These are phyloP conservation scores for Bryopsis sp. DNA, from an alignment of 139 green algal genomes.

Conservation along the genomic window DNA sequence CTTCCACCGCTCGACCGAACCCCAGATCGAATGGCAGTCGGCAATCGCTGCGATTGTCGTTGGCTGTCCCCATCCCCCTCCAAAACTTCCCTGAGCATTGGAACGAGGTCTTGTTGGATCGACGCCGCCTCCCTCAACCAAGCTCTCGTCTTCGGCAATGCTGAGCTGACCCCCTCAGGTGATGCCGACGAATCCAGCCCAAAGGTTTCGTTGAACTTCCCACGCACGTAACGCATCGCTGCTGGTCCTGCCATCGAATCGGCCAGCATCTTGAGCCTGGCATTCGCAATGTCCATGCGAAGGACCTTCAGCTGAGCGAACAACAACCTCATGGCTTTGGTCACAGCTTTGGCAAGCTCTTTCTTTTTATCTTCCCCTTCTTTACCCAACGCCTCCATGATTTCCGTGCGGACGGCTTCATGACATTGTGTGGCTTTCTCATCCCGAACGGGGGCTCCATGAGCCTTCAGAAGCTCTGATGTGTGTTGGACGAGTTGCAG, in stretches of 20 bases:
- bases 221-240: slow-evolving; percentile 35
- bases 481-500: not conserved
- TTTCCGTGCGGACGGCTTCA: not conserved
- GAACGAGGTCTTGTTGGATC: no score
- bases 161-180: no score
- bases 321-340: slow-evolving; percentile 46
- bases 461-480: not conserved
- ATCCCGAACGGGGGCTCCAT: not conserved
- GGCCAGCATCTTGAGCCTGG: slow-evolving; percentile 37
- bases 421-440: not conserved
- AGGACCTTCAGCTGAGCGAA: slow-evolving; percentile 61
- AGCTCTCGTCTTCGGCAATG: no score
- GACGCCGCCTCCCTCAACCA: no score
- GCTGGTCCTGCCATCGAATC: slow-evolving; percentile 22
- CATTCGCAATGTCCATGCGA: slow-evolving; percentile 71
- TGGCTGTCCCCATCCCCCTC: no score
- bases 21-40: no score
- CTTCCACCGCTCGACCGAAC: no score
- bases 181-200: no score
- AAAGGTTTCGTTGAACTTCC: slow-evolving; percentile 40
- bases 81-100: no score
- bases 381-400: not conserved
- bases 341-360: slow-evolving; percentile 25
- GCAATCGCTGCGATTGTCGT: no score
- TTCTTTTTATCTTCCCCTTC: not conserved